These are phyloP conservation scores for Cercis canadensis DNA, from an alignment of 306 rosid genomes.

Conservation along the genomic window DNA sequence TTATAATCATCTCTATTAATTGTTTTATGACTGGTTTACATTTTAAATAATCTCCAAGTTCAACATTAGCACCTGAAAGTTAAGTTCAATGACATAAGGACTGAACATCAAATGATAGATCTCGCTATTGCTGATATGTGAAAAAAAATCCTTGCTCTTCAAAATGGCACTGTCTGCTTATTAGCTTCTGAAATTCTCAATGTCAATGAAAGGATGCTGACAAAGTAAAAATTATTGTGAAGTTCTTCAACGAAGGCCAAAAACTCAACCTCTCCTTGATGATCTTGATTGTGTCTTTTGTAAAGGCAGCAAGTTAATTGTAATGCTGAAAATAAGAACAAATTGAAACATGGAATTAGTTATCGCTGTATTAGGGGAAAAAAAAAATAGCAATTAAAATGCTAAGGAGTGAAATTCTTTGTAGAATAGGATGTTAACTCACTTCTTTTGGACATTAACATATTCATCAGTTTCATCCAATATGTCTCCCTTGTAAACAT, in stretches of 20 bases:
- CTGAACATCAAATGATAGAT: background rate
- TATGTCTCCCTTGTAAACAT: constrained; percentile 63
- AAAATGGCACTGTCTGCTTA: background rate
- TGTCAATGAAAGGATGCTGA: background rate
- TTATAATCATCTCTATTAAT: too few species aligned
- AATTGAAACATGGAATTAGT: constrained; percentile 2
- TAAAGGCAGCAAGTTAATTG: constrained; percentile 54
- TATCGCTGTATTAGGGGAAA: background rate
- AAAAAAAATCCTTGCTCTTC: background rate
- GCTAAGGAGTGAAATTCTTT: background rate
- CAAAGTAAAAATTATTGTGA: constrained; percentile 21
- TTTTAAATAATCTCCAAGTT: background rate
- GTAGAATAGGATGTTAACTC: constrained; percentile 24
- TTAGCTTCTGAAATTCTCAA: background rate
- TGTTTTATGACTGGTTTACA: too few species aligned
- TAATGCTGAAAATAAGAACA: constrained; percentile 53
- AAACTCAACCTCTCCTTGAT: constrained; percentile 41
- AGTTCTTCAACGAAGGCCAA: constrained; percentile 43
- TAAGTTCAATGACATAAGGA: background rate
- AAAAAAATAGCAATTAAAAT: background rate
- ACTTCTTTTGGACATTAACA: constrained; percentile 68
- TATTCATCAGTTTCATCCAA: constrained; percentile 82
- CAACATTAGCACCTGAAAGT: background rate
- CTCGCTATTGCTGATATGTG: background rate
- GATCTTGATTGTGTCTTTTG: constrained; percentile 59